phyloP scores from a whole-genome alignment of 2,329 filamentous ascomycete genomes.

The Thelonectria olida region DNA sequence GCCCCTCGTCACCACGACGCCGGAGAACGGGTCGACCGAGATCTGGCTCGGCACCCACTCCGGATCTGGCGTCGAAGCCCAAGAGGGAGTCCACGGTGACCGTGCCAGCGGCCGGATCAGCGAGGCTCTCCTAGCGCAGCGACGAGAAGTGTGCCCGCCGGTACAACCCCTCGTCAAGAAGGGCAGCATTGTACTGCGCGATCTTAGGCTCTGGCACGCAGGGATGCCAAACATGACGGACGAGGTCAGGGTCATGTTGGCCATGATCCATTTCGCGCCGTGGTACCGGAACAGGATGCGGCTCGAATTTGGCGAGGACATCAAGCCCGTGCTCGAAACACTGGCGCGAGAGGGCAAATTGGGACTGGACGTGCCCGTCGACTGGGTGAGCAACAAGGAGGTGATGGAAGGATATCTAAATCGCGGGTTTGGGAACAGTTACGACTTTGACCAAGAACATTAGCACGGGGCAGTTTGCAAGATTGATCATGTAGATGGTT shows the following conservation, averaged over 20 bases:
- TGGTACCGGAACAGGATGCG: slow-evolving; percentile 68
- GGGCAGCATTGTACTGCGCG: slow-evolving; percentile 66
- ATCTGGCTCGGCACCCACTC: slow-evolving; percentile 67
- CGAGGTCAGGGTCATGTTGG: slow-evolving; percentile 65
- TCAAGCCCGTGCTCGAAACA: slow-evolving; percentile 55
- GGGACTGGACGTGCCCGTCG: slow-evolving; percentile 59
- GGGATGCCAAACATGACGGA: slow-evolving; percentile 67
- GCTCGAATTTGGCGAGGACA: slow-evolving; percentile 61
- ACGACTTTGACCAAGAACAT: slow-evolving; percentile 64
- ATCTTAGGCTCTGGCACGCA: slow-evolving; percentile 70
- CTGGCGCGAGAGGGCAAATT: slow-evolving; percentile 49
- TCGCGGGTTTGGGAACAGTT: slow-evolving; percentile 68
- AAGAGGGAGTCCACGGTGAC: slow-evolving; percentile 61
- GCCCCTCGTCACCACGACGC: slow-evolving; percentile 59
- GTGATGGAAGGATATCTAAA: slow-evolving; percentile 60
- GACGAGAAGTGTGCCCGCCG: slow-evolving; percentile 50
- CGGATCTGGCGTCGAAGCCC: slow-evolving; percentile 45
- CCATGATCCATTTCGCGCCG: slow-evolving; percentile 66
- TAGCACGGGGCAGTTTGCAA: neutral
- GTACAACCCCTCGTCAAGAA: slow-evolving; percentile 61
- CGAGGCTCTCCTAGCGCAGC: slow-evolving; percentile 49
- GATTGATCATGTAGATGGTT: neutral
- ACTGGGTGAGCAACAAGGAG: slow-evolving; percentile 56
- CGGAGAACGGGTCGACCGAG: slow-evolving; percentile 65
- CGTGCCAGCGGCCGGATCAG: slow-evolving; percentile 61